Percentiles rank a stretch among this genome's conserved stretches.
Conservation (phyloP, 352 stramenopile species). For the Phytophthora colocasiae region DNA sequence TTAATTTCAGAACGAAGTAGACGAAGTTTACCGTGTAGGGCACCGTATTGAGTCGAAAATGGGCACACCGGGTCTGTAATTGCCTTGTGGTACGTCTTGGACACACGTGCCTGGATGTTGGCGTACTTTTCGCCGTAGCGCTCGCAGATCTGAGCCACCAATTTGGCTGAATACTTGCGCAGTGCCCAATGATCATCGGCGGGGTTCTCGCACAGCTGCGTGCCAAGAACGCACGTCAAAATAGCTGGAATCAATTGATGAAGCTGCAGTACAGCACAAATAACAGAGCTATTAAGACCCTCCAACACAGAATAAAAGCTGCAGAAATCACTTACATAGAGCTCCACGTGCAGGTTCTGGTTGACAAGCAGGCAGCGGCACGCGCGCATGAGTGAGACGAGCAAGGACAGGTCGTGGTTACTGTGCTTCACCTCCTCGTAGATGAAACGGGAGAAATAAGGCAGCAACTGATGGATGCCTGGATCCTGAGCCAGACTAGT, state of each 20-base stretch:
- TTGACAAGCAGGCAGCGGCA: slow-evolving; percentile 92
- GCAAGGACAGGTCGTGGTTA: slow-evolving; percentile 75
- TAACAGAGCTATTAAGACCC: slow-evolving; percentile 5
- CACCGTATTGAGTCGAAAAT: slow-evolving; percentile 93
- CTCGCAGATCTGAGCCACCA: slow-evolving; percentile 87
- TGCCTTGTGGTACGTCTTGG: slow-evolving; percentile 92
- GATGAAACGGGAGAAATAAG: slow-evolving; percentile 90
- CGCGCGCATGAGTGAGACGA: slow-evolving; percentile 90
- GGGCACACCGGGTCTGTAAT: slow-evolving; percentile 78
- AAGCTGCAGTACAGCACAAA: slow-evolving; percentile 54
- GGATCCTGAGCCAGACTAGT: slow-evolving; percentile 82
- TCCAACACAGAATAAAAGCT: too few species aligned
- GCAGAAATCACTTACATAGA: slow-evolving; percentile 73
- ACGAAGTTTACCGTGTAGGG: slow-evolving; percentile 79
- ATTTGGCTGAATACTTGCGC: slow-evolving; percentile 82
- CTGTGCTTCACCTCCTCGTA: slow-evolving; percentile 91
- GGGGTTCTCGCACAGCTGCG: slow-evolving; percentile 88
- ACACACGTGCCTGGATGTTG: slow-evolving; percentile 91
- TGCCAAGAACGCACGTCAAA: slow-evolving; percentile 93
- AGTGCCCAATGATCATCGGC: slow-evolving; percentile 92
- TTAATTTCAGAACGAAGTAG: background rate
- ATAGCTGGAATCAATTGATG: slow-evolving; percentile 95
- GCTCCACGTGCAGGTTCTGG: slow-evolving; percentile 92
- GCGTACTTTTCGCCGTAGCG: slow-evolving; percentile 92
- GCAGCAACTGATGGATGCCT: slow-evolving; percentile 90